Evolutionary conservation across 352 stramenopile species (phyloP).

Genomic region (Globisporangium alternatum): DNA sequence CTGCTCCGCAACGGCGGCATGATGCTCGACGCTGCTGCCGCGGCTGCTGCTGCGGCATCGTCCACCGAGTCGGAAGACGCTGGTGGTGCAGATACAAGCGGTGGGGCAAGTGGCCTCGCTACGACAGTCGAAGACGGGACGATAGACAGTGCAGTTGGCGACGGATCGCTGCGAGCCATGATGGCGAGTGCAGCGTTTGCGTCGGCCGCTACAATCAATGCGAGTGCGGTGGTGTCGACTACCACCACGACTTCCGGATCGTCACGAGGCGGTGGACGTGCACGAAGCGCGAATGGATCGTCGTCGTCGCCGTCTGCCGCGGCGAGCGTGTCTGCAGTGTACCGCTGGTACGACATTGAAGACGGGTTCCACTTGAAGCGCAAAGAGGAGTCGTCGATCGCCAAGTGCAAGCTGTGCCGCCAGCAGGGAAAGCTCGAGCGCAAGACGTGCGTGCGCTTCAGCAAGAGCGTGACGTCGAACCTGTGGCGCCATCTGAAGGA

Average conservation of each 20-base stretch:
- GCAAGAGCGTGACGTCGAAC: constrained; percentile 84
- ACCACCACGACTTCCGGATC: not conserved
- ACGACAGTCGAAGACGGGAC: not conserved
- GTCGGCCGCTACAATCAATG: not conserved
- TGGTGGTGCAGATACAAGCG: not conserved
- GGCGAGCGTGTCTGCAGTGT: constrained; percentile 57
- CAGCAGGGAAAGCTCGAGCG: constrained; percentile 59
- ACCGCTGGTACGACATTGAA: constrained; percentile 80
- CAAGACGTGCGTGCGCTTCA: constrained; percentile 72
- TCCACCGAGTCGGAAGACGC: not conserved
- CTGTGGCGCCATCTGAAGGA: constrained; percentile 80
- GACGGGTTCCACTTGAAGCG: constrained; percentile 55
- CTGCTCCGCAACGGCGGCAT: constrained; percentile 15
- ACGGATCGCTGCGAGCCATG: not conserved
- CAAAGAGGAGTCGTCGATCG: constrained; percentile 70
- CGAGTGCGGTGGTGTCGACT: not conserved
- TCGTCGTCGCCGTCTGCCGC: not conserved
- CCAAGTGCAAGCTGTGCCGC: constrained; percentile 58
- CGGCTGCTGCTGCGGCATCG: not conserved
- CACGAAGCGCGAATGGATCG: not conserved
- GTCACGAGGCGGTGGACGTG: not conserved
- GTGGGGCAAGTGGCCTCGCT: not conserved
- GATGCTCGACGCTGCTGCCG: constrained; percentile 5
- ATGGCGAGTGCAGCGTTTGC: constrained; percentile 2
- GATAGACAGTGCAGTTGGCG: not conserved